Evolutionary conservation across 1,284 basidiomycete species (phyloP), one percentile per base, ranked within the genome.

Genomic region (Pholiota adiposa): DNA sequence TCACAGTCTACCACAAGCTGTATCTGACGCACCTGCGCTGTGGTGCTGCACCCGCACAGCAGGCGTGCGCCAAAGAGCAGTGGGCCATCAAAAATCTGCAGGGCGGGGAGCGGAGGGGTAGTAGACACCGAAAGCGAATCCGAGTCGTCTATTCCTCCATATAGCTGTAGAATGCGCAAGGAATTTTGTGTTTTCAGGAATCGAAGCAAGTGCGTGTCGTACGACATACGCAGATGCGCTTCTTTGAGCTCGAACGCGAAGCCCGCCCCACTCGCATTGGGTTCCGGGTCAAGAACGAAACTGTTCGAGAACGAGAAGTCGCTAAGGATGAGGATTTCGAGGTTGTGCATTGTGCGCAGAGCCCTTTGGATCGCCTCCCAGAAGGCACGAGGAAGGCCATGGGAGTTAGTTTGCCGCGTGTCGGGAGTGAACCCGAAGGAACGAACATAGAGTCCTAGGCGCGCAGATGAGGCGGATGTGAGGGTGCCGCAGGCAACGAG

Each of bases 11-110:
- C 49, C 6, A 61, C 23, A n/a, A 72, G 59, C 51, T 76, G 74
- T 8, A 76, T 11, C 48, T 73, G 64, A 1, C 54, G 54, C 14
- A 46, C 29, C 19, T 34, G 43, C n/a, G 7, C 43, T n/a, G 67
- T 65, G 25, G 67, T 65, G 25, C 75, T 61, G 0, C 67, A 68
- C 40, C 63, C 62, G 8, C 63, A 36, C 9, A 72, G 29, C 18
- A 74, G 56, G 41, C 72, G 69, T 29, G 67, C 36, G 2, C 63
- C 70, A 16, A 72, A 64, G 41, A 65, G 56, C 19, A 75, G 60
- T 1, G 66, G 65, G 16, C 74, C 73, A 41, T 76, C 74, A 51
- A 77, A 74, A 0, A 64, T 44, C n/a, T 59, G 62, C 4, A 77
- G 66, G 5, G 59, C 38, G 2, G 70, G 72, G 5, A 73, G 58